Evolutionary conservation across 257 asterid genomes (phyloP).

Genomic region (Penstemon newberryi): DNA sequence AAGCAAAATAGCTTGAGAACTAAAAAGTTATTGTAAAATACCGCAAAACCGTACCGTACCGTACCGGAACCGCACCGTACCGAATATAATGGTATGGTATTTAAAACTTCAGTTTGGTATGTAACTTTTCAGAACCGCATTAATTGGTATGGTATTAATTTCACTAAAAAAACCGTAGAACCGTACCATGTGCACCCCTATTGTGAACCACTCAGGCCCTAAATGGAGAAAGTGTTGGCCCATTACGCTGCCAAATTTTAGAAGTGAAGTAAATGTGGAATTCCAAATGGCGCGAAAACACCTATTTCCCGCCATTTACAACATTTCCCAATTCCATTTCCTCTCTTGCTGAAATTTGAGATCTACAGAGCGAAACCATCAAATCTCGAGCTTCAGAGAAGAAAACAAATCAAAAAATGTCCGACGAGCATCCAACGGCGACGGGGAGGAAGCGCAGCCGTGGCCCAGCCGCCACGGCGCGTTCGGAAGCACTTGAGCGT

Average conservation of each 20-base stretch:
- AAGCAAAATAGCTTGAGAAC: too few species aligned
- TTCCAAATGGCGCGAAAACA: conserved; percentile 37
- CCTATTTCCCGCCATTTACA: conserved; percentile 36
- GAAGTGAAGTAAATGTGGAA: neutral
- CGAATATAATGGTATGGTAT: too few species aligned
- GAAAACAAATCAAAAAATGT: conserved; percentile 34
- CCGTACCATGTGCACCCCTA: too few species aligned
- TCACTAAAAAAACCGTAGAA: too few species aligned
- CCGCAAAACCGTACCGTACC: too few species aligned
- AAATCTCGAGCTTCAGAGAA: neutral
- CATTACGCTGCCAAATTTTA: conserved; percentile 13
- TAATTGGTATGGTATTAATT: too few species aligned
- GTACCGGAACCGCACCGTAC: too few species aligned
- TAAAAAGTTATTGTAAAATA: too few species aligned
- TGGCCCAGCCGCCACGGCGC: conserved; percentile 49
- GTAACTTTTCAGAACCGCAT: too few species aligned
- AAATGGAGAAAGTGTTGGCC: neutral
- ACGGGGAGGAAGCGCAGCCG: conserved; percentile 67
- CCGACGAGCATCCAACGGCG: conserved; percentile 60
- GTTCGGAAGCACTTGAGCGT: conserved; percentile 69
- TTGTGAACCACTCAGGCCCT: neutral
- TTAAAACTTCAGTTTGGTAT: too few species aligned
- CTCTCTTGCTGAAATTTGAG: conserved; percentile 15
- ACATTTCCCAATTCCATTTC: conserved; percentile 2
- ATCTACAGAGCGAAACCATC: conserved; percentile 19